Base-by-base conservation (phyloP, 768 basidiomycete genomes). In the Amylocystis lapponica region DNA sequence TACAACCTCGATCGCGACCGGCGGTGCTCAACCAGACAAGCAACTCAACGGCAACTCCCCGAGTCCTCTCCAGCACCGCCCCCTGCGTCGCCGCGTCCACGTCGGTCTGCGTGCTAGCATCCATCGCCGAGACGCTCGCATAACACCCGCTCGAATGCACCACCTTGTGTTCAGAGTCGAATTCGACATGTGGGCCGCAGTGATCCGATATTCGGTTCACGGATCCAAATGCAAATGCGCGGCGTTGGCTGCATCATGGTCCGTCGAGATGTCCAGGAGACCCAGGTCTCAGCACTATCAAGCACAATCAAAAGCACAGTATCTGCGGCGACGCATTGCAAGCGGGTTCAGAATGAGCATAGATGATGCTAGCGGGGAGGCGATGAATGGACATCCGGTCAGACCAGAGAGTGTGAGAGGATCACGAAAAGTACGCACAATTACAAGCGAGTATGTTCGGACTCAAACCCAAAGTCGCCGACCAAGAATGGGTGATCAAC, bases 301-400 rank as follows among this genome's bases (percentile, higher is more conserved):
- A n/a, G n/a, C n/a, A n/a, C n/a, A n/a, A n/a, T n/a, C n/a, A n/a
- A n/a, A n/a, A 2, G 55, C 58, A n/a, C 41, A 52, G 5, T 41
- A 36, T 14, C 48, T 48, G 3, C 69, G 65, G 32, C 70, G 64
- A 27, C 62, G 63, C 21, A 58, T 59, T 2, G 76, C 75, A 1
- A 70, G 58, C 1, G 84, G 83, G 56, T 89, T 87, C 27, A 89
- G 71, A 19, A 85, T 71, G 9, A 78, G 45, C 0, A 81, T 81
- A 4, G 27, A 90, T 72, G 11, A 76, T 52, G 0, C 69, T 68
- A 52, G 88, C 86, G 41, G 87, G 62, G 0, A 83, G 63, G 81
- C 81, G 36, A 12, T 13, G n/a, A 32, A 3, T 11, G 33, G 20
- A 26, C 34, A 19, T 20, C n/a, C n/a, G n/a, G n/a, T n/a, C n/a